Conservation (phyloP, 768 basidiomycete genomes). For the Leccinellum luteum region DNA sequence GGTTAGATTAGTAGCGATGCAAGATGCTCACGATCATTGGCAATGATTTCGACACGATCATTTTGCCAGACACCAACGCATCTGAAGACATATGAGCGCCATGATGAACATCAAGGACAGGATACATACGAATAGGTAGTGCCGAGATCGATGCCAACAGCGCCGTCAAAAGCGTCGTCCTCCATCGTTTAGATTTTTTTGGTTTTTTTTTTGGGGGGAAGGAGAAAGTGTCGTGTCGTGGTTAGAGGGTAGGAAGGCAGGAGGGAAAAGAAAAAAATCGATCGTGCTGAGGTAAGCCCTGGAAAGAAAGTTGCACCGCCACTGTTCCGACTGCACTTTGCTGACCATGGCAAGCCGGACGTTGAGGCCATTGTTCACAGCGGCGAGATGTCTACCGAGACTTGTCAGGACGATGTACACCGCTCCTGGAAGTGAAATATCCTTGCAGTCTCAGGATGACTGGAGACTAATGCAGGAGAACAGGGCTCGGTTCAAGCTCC, state of each 20-base stretch:
- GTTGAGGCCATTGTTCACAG: slow-evolving; percentile 12
- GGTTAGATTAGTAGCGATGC: not conserved
- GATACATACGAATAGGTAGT: slow-evolving; percentile 89
- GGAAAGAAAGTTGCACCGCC: slow-evolving; percentile 33
- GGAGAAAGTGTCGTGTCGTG: slow-evolving; percentile 33
- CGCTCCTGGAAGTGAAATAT: slow-evolving; percentile 28
- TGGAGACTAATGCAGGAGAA: slow-evolving; percentile 63
- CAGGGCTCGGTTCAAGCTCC: slow-evolving; percentile 51
- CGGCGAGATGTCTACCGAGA: slow-evolving; percentile 23
- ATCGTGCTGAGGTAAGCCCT: slow-evolving; percentile 55
- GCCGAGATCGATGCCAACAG: slow-evolving; percentile 95
- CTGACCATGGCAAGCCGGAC: slow-evolving; percentile 27
- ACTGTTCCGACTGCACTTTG: slow-evolving; percentile 11
- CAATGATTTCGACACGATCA: slow-evolving; percentile 99
- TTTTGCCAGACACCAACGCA: slow-evolving; percentile 99
- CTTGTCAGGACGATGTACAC: slow-evolving; percentile 29
- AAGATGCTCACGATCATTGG: slow-evolving; percentile 79
- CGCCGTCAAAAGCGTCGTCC: slow-evolving; percentile 86
- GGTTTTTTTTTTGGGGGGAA: slow-evolving; percentile 23
- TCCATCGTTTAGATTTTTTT: slow-evolving; percentile 62
- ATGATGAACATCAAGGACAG: slow-evolving; percentile 15
- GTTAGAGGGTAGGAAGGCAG: slow-evolving; percentile 23
- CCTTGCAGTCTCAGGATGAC: slow-evolving; percentile 51
- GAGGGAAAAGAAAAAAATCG: slow-evolving; percentile 37
- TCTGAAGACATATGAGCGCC: slow-evolving; percentile 41